phyloP scores from a whole-genome alignment of 495 filamentous ascomycete species.

The Recurvomyces mirabilis region DNA sequence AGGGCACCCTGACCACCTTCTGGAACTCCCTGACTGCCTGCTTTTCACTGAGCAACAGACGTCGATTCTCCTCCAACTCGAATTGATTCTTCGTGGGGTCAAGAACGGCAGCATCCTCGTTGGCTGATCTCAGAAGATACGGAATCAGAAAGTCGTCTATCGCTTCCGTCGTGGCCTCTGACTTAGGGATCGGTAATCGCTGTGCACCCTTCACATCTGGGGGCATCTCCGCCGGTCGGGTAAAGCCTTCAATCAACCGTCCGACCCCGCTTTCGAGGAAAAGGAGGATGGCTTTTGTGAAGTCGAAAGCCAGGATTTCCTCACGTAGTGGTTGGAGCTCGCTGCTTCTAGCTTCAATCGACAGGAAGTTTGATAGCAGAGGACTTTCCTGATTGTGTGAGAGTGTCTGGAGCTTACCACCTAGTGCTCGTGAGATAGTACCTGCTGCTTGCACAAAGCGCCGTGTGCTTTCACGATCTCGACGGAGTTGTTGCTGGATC shows the following conservation, averaged over 20 bases:
- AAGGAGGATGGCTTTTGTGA: slow-evolving; percentile 51
- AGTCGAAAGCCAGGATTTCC: slow-evolving; percentile 50
- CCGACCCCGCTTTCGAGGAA: slow-evolving; percentile 50
- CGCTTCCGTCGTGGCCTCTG: slow-evolving; percentile 38
- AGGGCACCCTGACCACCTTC: slow-evolving; percentile 40
- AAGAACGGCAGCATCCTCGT: slow-evolving; percentile 39
- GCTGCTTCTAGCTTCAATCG: slow-evolving; percentile 38
- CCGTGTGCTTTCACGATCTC: slow-evolving; percentile 46
- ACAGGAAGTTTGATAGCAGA: slow-evolving; percentile 19
- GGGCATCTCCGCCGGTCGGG: slow-evolving; percentile 29
- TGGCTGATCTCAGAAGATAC: slow-evolving; percentile 43
- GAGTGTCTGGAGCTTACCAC: slow-evolving; percentile 35
- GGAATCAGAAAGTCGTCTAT: slow-evolving; percentile 49
- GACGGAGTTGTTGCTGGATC: slow-evolving; percentile 46
- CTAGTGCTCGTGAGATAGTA: slow-evolving; percentile 44
- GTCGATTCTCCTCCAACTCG: slow-evolving; percentile 41
- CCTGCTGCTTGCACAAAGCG: slow-evolving; percentile 61
- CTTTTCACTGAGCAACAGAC: slow-evolving; percentile 43
- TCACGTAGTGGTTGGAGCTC: slow-evolving; percentile 36
- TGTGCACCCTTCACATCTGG: slow-evolving; percentile 23
- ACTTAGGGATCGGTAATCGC: slow-evolving; percentile 39
- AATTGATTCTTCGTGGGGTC: slow-evolving; percentile 52
- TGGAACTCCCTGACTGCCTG: slow-evolving; percentile 48
- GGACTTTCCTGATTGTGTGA: slow-evolving; percentile 20
- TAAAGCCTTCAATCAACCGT: slow-evolving; percentile 45